Evolutionary conservation across 2,329 filamentous ascomycete genomes (phyloP), one percentile per base, ranked within the genome.

Genomic region (Talaromyces atroroseus): DNA sequence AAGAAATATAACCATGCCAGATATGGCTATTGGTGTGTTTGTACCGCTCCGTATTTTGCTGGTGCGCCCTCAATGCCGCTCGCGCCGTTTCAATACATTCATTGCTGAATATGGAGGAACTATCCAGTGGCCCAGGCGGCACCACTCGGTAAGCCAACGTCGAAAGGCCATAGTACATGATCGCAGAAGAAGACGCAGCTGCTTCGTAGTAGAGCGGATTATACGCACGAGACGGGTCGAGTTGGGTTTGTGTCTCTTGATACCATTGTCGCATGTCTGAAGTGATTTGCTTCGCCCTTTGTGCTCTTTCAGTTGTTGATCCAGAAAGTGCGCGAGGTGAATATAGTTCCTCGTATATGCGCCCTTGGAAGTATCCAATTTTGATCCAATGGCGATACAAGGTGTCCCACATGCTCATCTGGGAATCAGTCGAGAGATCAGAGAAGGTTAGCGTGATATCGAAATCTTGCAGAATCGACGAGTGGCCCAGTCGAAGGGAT

Each of bases 261-360:
- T 60, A 57, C 59, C 59, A 60, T 18, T 51, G 34, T 12, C 58
- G 45, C 59, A 60, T 60, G 21, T 60, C 59, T 5, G 42, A 24
- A 3, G 14, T 59, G 44, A 6, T 42, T 3, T n/a, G 56, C 56
- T 64, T 56, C 36, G 61, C 56, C 12, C 14, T 38, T 5, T 61
- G 62, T 3, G 70, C 70, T 50, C 69, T 64, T 20, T 62, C 52
- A 10, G 62, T 59, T 52, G 62, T 54, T 65, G 66, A 21, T 61
- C 62, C 49, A 65, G 67, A 42, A 58, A 66, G 53, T 65, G 63
- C 57, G 62, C 69, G 68, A 61, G 57, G 72, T 63, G 60, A 69
- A 61, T 86, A 87, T 2, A 84, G 66, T 3, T 79, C 71, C 61
- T 83, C 78, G 61, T 87, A 87, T 5, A 84, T 78, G 14, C 80